These are phyloP conservation scores for Candida pseudoviswanathii DNA, from an alignment of 1,139 yeast genomes.

Conservation along the genomic window DNA sequence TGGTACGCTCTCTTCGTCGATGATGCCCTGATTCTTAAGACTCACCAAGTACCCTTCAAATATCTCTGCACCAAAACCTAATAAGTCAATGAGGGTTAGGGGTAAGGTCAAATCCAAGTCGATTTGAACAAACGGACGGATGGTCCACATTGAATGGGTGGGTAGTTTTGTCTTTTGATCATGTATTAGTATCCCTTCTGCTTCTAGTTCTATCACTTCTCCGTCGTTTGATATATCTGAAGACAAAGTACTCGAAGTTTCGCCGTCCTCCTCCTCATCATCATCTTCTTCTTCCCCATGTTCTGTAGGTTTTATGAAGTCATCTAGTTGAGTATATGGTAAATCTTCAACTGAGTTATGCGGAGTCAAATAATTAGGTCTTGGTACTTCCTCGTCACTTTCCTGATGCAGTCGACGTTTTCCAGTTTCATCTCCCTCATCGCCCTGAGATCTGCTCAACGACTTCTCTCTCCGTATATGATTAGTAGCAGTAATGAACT, in stretches of 20 bases:
- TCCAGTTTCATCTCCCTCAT: constrained; percentile 4
- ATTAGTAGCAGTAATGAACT: constrained; percentile 64
- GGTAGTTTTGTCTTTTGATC: constrained; percentile 62
- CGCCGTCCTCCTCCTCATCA: constrained; percentile 13
- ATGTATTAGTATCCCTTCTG: constrained; percentile 92
- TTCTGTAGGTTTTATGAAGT: constrained; percentile 10
- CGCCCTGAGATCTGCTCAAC: constrained; percentile 5
- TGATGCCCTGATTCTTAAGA: constrained; percentile 60
- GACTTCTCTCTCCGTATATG: constrained; percentile 18
- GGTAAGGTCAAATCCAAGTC: constrained; percentile 71
- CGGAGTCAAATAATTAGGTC: constrained; percentile 29
- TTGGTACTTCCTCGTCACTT: neutral
- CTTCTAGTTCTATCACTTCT: constrained; percentile 74
- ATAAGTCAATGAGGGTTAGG: constrained; percentile 59
- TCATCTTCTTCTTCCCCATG: constrained; percentile 7
- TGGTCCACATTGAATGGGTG: constrained; percentile 90
- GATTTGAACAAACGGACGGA: constrained; percentile 72
- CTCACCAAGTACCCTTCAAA: constrained; percentile 72
- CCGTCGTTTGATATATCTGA: constrained; percentile 56
- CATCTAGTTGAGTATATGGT: neutral
- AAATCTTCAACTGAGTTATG: constrained; percentile 23
- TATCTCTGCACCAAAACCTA: constrained; percentile 89
- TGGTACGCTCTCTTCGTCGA: constrained; percentile 68
- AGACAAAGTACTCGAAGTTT: constrained; percentile 23
- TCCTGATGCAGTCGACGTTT: neutral